Percentiles rank a stretch among this genome's conserved stretches.
Evolutionary conservation across 108 stramenopile genomes (phyloP).

Genomic region (Nannochloropsis granulata): DNA sequence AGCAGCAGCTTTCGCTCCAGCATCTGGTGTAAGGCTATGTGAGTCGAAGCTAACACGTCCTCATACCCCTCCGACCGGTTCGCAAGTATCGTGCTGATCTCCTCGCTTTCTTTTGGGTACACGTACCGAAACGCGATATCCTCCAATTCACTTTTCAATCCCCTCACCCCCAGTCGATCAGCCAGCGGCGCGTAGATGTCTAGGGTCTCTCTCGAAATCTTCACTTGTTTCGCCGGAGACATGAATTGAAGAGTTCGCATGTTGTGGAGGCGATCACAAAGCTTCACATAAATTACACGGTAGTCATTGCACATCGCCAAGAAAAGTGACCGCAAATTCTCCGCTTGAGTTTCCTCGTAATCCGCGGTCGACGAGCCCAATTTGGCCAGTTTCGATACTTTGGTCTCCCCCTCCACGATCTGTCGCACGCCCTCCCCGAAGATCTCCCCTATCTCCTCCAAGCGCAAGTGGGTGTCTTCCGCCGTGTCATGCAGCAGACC

Average conservation of each 20-base stretch:
- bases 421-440: conserved; percentile 63
- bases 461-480: conserved; percentile 82
- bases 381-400: conserved; percentile 1
- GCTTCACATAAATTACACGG: conserved; percentile 81
- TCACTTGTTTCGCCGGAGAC: conserved; percentile 78
- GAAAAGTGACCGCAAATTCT: conserved; percentile 86
- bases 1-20: conserved; percentile 38
- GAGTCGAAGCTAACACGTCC: conserved; percentile 12
- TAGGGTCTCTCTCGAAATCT: conserved; percentile 73
- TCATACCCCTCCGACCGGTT: not conserved
- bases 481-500: conserved; percentile 93
- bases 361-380: conserved; percentile 18
- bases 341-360: conserved; percentile 72
- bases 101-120: conserved; percentile 72
- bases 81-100: conserved; percentile 41
- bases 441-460: conserved; percentile 70
- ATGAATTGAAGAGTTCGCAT: conserved; percentile 78
- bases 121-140: conserved; percentile 85
- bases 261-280: conserved; percentile 85
- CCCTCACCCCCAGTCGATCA: conserved; percentile 89
- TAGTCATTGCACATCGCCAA: conserved; percentile 93
- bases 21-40: conserved; percentile 1
- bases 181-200: conserved; percentile 91
- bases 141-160: conserved; percentile 83
- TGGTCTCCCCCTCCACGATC: conserved; percentile 89